These are phyloP conservation scores for Lentinus tigrinus DNA, from an alignment of 768 basidiomycete genomes.

Conservation along the genomic window DNA sequence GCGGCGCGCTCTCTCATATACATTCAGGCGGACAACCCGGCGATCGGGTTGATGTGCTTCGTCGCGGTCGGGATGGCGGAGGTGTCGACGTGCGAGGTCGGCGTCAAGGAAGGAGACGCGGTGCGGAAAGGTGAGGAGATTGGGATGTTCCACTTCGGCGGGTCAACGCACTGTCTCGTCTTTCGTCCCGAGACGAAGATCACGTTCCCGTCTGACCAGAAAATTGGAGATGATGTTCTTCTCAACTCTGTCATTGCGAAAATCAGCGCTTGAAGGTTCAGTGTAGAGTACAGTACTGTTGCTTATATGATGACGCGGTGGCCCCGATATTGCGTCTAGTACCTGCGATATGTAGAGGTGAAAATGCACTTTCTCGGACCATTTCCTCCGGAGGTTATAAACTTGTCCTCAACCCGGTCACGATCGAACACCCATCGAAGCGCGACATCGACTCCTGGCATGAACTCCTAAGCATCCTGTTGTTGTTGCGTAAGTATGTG, in stretches of 20 bases:
- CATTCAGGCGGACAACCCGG: conserved; percentile 50
- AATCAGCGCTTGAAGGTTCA: not conserved
- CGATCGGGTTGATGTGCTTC: conserved; percentile 58
- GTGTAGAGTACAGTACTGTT: too few species aligned
- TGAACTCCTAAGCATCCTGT: too few species aligned
- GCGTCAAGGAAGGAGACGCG: conserved; percentile 43
- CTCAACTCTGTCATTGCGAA: conserved; percentile 13
- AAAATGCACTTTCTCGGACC: too few species aligned
- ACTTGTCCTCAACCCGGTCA: too few species aligned
- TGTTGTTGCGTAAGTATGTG: too few species aligned
- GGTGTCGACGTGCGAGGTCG: conserved; percentile 59
- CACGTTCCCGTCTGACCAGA: not conserved
- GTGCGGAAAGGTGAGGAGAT: conserved; percentile 55
- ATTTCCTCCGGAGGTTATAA: too few species aligned
- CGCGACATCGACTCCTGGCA: too few species aligned
- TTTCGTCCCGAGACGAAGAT: conserved; percentile 37
- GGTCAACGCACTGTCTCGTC: conserved; percentile 49
- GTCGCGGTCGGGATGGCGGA: conserved; percentile 61
- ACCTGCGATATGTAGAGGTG: too few species aligned
- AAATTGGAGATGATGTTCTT: conserved; percentile 2
- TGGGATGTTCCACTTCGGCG: conserved; percentile 67
- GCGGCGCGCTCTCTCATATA: conserved; percentile 54
- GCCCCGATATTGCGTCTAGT: too few species aligned
- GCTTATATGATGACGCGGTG: too few species aligned
- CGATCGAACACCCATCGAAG: too few species aligned